Conservation (phyloP, 164 flowering plant genomes). For the Dillenia turbinata region DNA sequence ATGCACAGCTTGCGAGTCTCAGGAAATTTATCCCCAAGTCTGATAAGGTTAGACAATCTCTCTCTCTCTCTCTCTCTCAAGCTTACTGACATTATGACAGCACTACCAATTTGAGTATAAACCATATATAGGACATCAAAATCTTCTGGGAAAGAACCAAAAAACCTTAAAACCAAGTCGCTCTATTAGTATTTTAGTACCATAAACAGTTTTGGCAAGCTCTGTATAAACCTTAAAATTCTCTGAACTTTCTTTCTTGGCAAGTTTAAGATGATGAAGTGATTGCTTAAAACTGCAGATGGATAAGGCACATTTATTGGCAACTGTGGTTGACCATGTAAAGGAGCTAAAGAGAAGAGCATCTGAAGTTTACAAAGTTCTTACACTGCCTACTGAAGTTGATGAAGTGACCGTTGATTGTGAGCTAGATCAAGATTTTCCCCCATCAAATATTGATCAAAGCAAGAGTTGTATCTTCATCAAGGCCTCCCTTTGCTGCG, state of each 20-base stretch:
- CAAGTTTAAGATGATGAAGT: no score
- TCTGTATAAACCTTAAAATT: no score
- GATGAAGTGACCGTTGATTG: slow-evolving; percentile 56
- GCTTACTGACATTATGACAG: not conserved
- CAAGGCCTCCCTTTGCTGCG: slow-evolving; percentile 71
- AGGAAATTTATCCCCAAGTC: slow-evolving; percentile 60
- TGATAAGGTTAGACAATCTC: slow-evolving; percentile 45
- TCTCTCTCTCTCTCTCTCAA: not conserved
- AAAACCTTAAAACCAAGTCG: no score
- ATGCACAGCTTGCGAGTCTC: slow-evolving; percentile 60
- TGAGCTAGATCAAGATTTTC: slow-evolving; percentile 6
- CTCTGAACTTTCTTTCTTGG: no score
- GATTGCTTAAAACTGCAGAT: slow-evolving; percentile 38
- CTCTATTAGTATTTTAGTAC: no score
- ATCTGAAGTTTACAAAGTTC: slow-evolving; percentile 31
- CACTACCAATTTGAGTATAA: no score
- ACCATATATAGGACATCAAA: no score
- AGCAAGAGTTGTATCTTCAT: slow-evolving; percentile 25
- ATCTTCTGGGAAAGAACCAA: no score
- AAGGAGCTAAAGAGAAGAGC: slow-evolving; percentile 66
- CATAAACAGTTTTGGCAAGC: no score
- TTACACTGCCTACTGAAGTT: slow-evolving; percentile 50
- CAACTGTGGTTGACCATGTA: slow-evolving; percentile 60
- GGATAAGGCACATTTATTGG: slow-evolving; percentile 88
- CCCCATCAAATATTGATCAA: not conserved